Base-by-base conservation (phyloP, 2,329 filamentous ascomycete genomes). In the Aureobasidium sp. region DNA sequence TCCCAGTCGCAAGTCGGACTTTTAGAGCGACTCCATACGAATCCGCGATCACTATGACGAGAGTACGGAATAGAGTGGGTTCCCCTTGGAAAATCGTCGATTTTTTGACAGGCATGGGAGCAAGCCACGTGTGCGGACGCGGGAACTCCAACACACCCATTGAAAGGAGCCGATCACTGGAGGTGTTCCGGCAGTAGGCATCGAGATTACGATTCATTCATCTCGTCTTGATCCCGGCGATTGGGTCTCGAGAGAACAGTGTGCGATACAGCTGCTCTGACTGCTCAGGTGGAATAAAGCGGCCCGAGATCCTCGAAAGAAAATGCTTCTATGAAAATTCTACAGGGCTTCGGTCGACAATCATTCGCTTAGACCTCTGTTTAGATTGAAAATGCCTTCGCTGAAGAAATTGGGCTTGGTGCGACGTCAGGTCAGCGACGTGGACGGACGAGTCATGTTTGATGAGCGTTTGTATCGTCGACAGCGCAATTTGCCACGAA, bases 401-500 rank as follows among this genome's bases (percentile, higher is more conserved):
- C 31, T 58, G 55, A 58, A 31, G 43, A 49, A 21, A 58, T 58
- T 58, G 55, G 42, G 33, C 42, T 47, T 40, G 31, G 55, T 58
- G 55, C 55, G 33, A 58, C 43, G 42, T 47, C 42, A 47, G 43
- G 42, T 47, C 43, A 23, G 35, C n/a, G 43, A 49, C 33, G 55
- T 15, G 42, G 29, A 43, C 10, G 40, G 38, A 35, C 43, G 55
- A 58, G 55, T 58, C 55, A 58, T 58, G 55, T 58, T 47, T 49
- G 43, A 49, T 49, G 43, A 46, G 53, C 53, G 40, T 49, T 58
- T 58, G 43, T 17, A 49, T 47, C 54, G 54, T 38, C 42, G 54
- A 58, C 54, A 57, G 54, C 33, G 55, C 55, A 58, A 58, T 58
- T 58, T 58, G 55, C 55, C 55, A 58, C 55, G 55, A 49, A 27